Base-by-base conservation (phyloP, 108 stramenopile species). In the Fistulifera solaris region DNA sequence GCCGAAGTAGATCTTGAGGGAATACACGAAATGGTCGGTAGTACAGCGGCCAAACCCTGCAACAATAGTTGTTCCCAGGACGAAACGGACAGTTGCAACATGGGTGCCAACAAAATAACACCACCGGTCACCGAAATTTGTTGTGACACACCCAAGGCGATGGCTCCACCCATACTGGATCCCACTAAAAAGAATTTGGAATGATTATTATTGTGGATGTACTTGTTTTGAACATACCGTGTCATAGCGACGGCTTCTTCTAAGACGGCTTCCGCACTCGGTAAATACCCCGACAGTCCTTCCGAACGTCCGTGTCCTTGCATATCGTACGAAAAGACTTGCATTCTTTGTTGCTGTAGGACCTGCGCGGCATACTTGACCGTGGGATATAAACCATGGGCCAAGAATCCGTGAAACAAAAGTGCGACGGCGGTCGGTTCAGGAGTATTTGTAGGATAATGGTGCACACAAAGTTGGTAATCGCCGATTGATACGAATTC, bases 161-260 rank as follows among this genome's bases (percentile, higher is more conserved):
- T 87, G 8, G 85, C 70, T 8, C 89, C 89, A 21, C 89, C 89
- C 85, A 90, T 82, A 50, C 80, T 82, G 18, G 78, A 77, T 17
- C 89, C 89, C 0, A 83, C 59, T 10, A 90, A 59, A 51, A 82
- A 76, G 1, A 83, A 27, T 17, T 78, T 76, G 16, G 73, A 27
- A 10, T 51, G 41, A 11, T 41, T 23, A 16, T 52, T 47, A 10
- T 51, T 42, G 4, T 56, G 59, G 16, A 67, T 24, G 24, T 57
- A 58, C 18, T 59, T 24, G 23, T 35, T 51, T 19, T 19, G 27
- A 0, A 80, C 85, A 55, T 79, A 63, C 6, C 70, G 49, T 14
- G 76, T 78, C 23, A 86, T 71, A 6, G 60, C 64, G 18, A 68
- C 40, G 6, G 77, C 88, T 55, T 72, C 71, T 44, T 76, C 40